phyloP scores from a whole-genome alignment of 441 rosid species.

The Jatropha podagrica region DNA sequence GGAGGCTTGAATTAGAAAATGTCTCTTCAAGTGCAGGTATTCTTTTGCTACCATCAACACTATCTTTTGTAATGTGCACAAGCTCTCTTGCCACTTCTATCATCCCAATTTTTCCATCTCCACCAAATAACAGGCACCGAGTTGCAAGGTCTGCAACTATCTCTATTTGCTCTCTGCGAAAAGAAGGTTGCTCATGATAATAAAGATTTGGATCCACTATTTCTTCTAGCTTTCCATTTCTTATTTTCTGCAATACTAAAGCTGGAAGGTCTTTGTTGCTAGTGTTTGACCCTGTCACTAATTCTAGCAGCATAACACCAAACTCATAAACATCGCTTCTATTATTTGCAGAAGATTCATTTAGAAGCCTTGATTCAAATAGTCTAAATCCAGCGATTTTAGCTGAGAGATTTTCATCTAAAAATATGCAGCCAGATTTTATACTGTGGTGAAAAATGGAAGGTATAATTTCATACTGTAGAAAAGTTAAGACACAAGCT shows the following conservation, averaged over 20 bases:
- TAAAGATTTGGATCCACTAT: conserved; percentile 62
- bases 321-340: conserved; percentile 56
- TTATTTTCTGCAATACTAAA: conserved; percentile 48
- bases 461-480: conserved; percentile 64
- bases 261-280: conserved; percentile 36
- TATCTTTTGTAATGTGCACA: conserved; percentile 47
- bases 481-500: conserved; percentile 56
- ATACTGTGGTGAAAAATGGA: conserved; percentile 60
- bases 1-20: conserved; percentile 83
- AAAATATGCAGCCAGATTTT: conserved; percentile 50
- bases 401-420: conserved; percentile 58
- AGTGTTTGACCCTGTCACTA: conserved; percentile 54
- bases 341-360: conserved; percentile 22
- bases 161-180: conserved; percentile 58
- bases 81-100: conserved; percentile 73
- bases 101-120: conserved; percentile 75
- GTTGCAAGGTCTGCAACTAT: conserved; percentile 72
- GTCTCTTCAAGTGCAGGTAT: conserved; percentile 72
- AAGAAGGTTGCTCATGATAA: conserved; percentile 58
- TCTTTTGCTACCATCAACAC: conserved; percentile 45
- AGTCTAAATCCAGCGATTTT: conserved; percentile 67
- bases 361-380: conserved; percentile 23
- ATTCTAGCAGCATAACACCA: conserved; percentile 64
- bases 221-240: conserved; percentile 64
- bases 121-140: conserved; percentile 67